phyloP scores from a whole-genome alignment of 345 rosid species.

The Eucalyptus albens region DNA sequence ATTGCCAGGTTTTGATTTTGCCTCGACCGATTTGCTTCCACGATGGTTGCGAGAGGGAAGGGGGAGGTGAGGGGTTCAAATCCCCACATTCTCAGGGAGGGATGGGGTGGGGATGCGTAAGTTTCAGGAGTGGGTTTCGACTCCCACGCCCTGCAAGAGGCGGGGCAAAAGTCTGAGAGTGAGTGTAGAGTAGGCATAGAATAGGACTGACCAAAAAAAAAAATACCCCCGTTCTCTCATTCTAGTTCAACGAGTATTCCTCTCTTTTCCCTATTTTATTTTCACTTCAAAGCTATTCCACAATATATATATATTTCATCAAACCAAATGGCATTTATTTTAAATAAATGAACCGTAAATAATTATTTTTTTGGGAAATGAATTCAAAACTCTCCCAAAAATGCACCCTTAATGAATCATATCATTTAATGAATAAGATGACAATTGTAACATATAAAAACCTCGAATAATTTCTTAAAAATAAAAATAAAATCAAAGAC shows the following conservation, averaged over 20 bases:
- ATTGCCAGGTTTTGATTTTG: background rate
- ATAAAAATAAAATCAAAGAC: background rate
- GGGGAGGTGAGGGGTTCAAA: no score
- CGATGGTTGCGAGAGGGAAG: background rate
- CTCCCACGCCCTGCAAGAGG: no score
- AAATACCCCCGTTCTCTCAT: fast-evolving
- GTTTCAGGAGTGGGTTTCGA: no score
- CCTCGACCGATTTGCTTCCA: background rate
- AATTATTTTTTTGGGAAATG: background rate
- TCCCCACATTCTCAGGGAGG: no score
- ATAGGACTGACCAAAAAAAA: no score
- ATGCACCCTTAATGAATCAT: background rate
- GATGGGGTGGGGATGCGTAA: no score
- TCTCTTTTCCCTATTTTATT: background rate
- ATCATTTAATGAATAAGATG: background rate
- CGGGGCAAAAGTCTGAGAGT: no score
- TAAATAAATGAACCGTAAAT: background rate
- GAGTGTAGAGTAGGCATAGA: no score
- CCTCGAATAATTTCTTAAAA: background rate
- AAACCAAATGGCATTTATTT: background rate
- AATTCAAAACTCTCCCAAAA: background rate
- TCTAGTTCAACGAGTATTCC: background rate
- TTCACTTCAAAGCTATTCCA: background rate
- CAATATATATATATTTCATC: background rate
- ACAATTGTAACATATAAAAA: background rate